Conservation (phyloP, 2,329 filamentous ascomycete genomes). For the Chalara sp. region DNA sequence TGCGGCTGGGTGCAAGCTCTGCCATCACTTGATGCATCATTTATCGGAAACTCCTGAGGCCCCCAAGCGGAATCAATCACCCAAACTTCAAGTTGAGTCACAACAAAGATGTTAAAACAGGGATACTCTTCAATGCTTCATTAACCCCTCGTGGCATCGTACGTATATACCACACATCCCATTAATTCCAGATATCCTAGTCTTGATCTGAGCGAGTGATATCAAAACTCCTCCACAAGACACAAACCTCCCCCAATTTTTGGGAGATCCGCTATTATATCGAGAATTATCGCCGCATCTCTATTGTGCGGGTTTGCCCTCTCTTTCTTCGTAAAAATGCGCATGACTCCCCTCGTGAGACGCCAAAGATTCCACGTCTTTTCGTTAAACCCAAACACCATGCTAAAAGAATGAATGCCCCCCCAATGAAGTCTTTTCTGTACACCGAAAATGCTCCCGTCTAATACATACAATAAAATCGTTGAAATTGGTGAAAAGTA, state of each 20-base stretch:
- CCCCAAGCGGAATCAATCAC: no score
- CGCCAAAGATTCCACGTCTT: neutral
- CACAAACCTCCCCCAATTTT: conserved; percentile 6
- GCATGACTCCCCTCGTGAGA: neutral
- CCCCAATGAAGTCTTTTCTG: no score
- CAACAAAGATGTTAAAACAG: no score
- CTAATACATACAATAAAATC: neutral
- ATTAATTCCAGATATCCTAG: neutral
- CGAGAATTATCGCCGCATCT: neutral
- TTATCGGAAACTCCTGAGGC: no score
- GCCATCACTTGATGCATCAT: no score
- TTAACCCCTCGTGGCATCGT: no score
- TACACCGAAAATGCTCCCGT: neutral
- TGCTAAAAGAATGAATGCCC: neutral
- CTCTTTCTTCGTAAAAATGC: neutral
- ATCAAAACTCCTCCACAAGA: neutral
- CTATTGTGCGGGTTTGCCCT: neutral
- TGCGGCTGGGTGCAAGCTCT: no score
- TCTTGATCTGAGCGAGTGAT: neutral
- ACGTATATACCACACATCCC: no score
- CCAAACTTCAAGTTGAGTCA: no score
- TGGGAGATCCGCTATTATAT: conserved; percentile 10
- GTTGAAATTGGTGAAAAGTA: no score
- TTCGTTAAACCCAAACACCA: neutral
- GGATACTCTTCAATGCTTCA: no score